Base-by-base conservation (phyloP, 495 filamentous ascomycete genomes). In the Daldinia childiae region DNA sequence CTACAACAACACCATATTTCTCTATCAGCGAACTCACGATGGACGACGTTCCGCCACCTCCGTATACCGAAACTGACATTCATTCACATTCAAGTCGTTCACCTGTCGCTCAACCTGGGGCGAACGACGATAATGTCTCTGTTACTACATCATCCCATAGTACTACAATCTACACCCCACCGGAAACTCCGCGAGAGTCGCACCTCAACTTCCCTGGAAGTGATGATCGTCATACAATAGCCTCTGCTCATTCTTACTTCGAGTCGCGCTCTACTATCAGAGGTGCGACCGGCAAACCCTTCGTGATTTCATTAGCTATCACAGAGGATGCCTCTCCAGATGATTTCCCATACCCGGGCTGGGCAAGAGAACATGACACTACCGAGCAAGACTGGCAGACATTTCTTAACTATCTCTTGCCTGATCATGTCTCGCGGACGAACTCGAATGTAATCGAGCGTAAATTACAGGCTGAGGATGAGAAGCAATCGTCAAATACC, bases 11-110 rank as follows among this genome's bases (percentile, higher is more conserved):
- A 45, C 4, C 50, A 72, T 8, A 60, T 29, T 24, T 50, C 19
- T 14, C 29, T 15, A 39, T 45, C 54, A 45, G 70, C 26, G 17
- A 65, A 19, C 62, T 71, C 57, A 66, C 29, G 1, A 79, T 79
- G 38, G 76, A 77, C 52, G 78, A 83, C 65, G 54, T 74, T 43
- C 79, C 85, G 34, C 85, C 84, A 2, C 84, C 85, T 2, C 85
- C 85, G 5, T 87, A 86, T 71, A 74, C 74, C 43, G 82, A 85
- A 66, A 85, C 80, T n/a, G 84, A 86, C 70, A 74, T 83, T 48
- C 82, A 77, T 73, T 83, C 82, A 21, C 71, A 64, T 38, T 76
- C 80, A 3, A 75, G 74, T 27, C 67, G 66, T 11, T 64, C 74
- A 26, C 72, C 52, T 27, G 43, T 45, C 8, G 30, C 32, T 51